Conservation (phyloP, 2,329 filamentous ascomycete genomes). For the Penicillium sp. region DNA sequence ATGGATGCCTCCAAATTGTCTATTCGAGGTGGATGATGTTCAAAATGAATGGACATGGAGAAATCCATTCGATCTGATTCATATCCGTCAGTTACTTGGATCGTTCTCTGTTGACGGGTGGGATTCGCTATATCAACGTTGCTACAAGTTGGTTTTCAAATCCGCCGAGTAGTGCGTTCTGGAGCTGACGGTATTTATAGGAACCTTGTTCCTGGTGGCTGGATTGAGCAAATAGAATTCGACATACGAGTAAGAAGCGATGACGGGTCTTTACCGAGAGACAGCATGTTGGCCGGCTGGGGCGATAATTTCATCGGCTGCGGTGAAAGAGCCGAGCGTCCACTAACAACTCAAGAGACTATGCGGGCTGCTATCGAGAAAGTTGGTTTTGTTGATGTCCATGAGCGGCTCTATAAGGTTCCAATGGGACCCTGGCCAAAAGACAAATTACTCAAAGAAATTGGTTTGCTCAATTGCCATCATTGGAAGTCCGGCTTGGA, state of each 20-base stretch:
- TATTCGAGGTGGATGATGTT: slow-evolving; percentile 26
- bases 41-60: slow-evolving; percentile 17
- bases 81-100: slow-evolving; percentile 10
- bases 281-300: not conserved
- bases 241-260: not conserved
- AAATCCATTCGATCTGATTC: slow-evolving; percentile 21
- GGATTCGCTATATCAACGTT: slow-evolving; percentile 2
- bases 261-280: not conserved
- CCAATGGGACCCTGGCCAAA: slow-evolving; percentile 34
- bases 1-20: no score
- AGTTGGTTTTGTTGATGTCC: slow-evolving; percentile 34
- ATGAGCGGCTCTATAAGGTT: slow-evolving; percentile 25
- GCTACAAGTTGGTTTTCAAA: slow-evolving; percentile 4
- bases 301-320: slow-evolving; percentile 14
- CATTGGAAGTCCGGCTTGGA: slow-evolving; percentile 27
- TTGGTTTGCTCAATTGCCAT: slow-evolving; percentile 1
- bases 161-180: no score
- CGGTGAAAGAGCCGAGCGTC: not conserved
- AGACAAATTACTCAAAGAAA: slow-evolving; percentile 26
- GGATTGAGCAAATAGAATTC: slow-evolving; percentile 10
- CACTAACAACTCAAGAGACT: slow-evolving; percentile 4
- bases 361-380: slow-evolving; percentile 24
- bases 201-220: slow-evolving; percentile 4
- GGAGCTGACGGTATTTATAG: not conserved
- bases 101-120: not conserved